These are phyloP conservation scores for Kazachstania viticola DNA, from an alignment of 805 yeast species.

Conservation along the genomic window DNA sequence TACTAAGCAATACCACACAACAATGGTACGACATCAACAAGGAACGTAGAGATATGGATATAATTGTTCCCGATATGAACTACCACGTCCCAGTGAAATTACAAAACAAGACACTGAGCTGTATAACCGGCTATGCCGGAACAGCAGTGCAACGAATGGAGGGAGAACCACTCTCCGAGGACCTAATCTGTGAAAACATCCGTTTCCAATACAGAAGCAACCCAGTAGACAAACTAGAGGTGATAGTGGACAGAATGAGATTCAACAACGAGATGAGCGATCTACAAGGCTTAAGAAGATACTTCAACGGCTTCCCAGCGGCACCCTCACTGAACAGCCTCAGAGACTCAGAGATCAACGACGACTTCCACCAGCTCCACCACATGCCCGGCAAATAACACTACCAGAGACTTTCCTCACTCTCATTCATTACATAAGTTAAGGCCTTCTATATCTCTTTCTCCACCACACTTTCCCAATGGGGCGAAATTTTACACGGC, in stretches of 20 bases:
- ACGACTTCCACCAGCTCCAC: slow-evolving; percentile 61
- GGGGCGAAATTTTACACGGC: too few relatives aligned
- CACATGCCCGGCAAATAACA: too few relatives aligned
- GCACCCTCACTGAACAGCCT: slow-evolving; percentile 62
- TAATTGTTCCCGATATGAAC: slow-evolving; percentile 34
- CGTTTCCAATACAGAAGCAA: slow-evolving; percentile 31
- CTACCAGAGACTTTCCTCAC: too few relatives aligned
- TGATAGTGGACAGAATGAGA: slow-evolving; percentile 58
- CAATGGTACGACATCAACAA: slow-evolving; percentile 87
- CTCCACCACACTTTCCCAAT: too few relatives aligned
- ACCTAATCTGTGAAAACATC: slow-evolving; percentile 32
- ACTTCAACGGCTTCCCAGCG: slow-evolving; percentile 64
- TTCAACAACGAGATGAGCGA: slow-evolving; percentile 58
- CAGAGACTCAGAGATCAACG: slow-evolving; percentile 57
- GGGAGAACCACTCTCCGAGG: slow-evolving; percentile 25
- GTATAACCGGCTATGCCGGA: slow-evolving; percentile 29
- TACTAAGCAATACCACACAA: slow-evolving; percentile 65
- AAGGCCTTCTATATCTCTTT: too few relatives aligned
- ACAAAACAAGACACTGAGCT: slow-evolving; percentile 24
- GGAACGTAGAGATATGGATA: slow-evolving; percentile 74
- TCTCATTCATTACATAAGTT: too few relatives aligned
- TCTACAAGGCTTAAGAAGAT: slow-evolving; percentile 53
- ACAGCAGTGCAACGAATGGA: slow-evolving; percentile 23
- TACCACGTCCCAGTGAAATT: slow-evolving; percentile 32
- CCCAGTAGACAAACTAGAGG: slow-evolving; percentile 31